These are phyloP conservation scores for Apophysomyces sp. DNA, from an alignment of 371 early-diverging fungal genomes.

Conservation along the genomic window DNA sequence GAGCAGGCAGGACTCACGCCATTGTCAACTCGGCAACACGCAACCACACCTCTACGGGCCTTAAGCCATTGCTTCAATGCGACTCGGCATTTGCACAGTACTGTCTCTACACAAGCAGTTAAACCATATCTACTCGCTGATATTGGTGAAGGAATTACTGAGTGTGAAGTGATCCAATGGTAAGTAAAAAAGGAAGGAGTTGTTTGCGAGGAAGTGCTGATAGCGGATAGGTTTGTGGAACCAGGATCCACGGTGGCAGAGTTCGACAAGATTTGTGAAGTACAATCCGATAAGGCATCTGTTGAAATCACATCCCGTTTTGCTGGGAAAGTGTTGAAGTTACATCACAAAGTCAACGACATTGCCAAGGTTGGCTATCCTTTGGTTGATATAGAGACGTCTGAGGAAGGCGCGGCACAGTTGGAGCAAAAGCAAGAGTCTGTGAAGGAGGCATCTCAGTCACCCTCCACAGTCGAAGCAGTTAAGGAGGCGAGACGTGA, in stretches of 20 bases:
- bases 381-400: conserved; percentile 84
- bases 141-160: conserved; percentile 94
- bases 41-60: background rate
- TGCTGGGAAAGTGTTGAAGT: conserved; percentile 73
- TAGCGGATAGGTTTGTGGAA: conserved; percentile 72
- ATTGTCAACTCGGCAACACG: background rate
- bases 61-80: background rate
- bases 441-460: background rate
- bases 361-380: conserved; percentile 87
- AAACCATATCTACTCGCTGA: conserved; percentile 85
- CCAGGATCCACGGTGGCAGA: conserved; percentile 78
- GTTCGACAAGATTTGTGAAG: conserved; percentile 91
- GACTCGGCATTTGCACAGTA: background rate
- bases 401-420: conserved; percentile 25
- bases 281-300: conserved; percentile 94
- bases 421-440: conserved; percentile 1
- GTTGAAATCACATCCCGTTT: conserved; percentile 94
- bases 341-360: conserved; percentile 79
- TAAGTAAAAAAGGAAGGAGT: conserved; percentile 22
- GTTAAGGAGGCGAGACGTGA: conserved; percentile 22
- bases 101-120: conserved; percentile 17
- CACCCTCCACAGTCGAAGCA: background rate
- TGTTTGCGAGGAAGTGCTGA: background rate
- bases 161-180: conserved; percentile 95
- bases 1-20: background rate